A percentile compares a stretch with the other conserved stretches of the same genome.
These are phyloP conservation scores for Phytophthora boehmeriae DNA, from an alignment of 352 stramenopile genomes.

Conservation along the genomic window DNA sequence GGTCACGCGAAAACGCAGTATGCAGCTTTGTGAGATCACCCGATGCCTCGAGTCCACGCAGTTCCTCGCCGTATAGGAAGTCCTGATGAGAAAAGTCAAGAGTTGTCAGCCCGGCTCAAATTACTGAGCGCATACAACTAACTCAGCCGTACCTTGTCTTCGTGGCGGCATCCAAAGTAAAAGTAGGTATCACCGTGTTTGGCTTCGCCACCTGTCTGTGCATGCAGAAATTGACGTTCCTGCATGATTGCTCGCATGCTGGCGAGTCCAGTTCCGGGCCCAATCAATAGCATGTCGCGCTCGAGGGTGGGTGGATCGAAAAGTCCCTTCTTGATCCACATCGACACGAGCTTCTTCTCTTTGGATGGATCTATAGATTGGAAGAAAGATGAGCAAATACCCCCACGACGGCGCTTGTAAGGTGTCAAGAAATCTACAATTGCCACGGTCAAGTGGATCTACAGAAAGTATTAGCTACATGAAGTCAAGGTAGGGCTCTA, in stretches of 20 bases:
- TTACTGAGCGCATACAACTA: background rate
- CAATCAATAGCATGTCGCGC: conserved; percentile 86
- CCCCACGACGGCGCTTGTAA: conserved; percentile 84
- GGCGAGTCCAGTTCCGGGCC: conserved; percentile 90
- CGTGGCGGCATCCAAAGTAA: conserved; percentile 91
- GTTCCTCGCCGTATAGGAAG: conserved; percentile 88
- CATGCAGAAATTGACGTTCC: conserved; percentile 67
- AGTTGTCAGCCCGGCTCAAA: conserved; percentile 4
- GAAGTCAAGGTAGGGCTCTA: background rate
- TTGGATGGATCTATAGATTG: conserved; percentile 53
- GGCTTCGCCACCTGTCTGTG: conserved; percentile 11
- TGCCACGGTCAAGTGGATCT: conserved; percentile 86
- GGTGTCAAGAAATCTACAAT: conserved; percentile 92
- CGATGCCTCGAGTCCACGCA: conserved; percentile 47
- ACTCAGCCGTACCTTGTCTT: conserved; percentile 57
- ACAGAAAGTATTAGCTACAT: conserved; percentile 4
- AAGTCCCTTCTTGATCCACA: conserved; percentile 90
- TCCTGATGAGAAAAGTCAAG: conserved; percentile 49
- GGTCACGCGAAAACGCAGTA: conserved; percentile 92
- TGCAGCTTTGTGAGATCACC: conserved; percentile 74
- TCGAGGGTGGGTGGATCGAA: conserved; percentile 63
- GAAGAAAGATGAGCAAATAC: conserved; percentile 89
- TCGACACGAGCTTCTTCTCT: conserved; percentile 46
- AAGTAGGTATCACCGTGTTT: conserved; percentile 50
- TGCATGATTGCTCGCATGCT: conserved; percentile 91